These are phyloP conservation scores for Avicennia marina DNA, from an alignment of 257 asterid genomes.

Conservation along the genomic window DNA sequence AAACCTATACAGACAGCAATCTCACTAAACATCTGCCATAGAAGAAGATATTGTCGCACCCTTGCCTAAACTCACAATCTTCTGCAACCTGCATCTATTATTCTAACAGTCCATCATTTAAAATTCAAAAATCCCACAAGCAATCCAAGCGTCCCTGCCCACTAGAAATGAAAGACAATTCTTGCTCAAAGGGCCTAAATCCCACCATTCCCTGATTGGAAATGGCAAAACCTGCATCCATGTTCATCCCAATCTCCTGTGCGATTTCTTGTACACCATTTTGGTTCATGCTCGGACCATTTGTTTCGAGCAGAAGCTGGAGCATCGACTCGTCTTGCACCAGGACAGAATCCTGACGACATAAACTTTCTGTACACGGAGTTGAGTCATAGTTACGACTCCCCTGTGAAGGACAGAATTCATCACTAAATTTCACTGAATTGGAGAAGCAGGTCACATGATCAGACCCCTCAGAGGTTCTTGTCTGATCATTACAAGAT, in stretches of 20 bases:
- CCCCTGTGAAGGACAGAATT: not conserved
- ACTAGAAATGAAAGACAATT: constrained; percentile 4
- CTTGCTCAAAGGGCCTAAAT: too few species aligned
- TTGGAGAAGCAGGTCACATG: constrained; percentile 48
- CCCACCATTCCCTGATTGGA: too few species aligned
- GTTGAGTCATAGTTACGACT: too few species aligned
- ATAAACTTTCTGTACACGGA: too few species aligned
- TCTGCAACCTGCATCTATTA: too few species aligned
- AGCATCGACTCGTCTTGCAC: not conserved
- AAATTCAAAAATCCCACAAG: too few species aligned
- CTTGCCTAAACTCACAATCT: not conserved
- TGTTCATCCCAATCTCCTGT: too few species aligned
- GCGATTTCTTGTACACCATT: not conserved
- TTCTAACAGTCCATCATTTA: too few species aligned
- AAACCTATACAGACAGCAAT: not conserved
- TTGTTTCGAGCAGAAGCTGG: constrained; percentile 31
- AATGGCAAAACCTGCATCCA: too few species aligned
- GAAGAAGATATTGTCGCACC: not conserved
- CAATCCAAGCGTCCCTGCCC: constrained; percentile 18
- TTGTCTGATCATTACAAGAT: constrained; percentile 18
- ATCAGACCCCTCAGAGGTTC: constrained; percentile 16
- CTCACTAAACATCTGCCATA: not conserved
- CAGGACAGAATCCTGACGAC: not conserved
- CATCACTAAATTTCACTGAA: constrained; percentile 19
- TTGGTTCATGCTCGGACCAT: constrained; percentile 9